Percentiles rank a stretch among this genome's conserved stretches.
Conservation (phyloP, 306 rosid species). For the Lathyrus oleraceus region DNA sequence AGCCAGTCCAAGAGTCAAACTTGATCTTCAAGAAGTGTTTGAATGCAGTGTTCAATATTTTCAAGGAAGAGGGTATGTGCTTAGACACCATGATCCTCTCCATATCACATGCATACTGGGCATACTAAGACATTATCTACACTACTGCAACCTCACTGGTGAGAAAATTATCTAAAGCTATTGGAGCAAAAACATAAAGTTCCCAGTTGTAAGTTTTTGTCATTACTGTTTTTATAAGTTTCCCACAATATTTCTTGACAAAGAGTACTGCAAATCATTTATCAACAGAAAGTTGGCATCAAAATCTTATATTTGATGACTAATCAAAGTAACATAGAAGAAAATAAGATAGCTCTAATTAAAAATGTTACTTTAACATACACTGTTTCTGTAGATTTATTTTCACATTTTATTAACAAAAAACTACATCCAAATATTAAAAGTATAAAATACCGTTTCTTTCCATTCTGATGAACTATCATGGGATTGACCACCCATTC, state of each 20-base stretch:
- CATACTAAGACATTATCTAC: constrained; percentile 17
- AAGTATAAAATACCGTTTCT: constrained; percentile 73
- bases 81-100: constrained; percentile 8
- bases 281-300: constrained; percentile 13
- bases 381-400: constrained; percentile 28
- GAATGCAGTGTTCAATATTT: constrained; percentile 29
- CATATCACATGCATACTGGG: constrained; percentile 9
- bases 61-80: constrained; percentile 23
- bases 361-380: constrained; percentile 12
- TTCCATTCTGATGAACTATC: constrained; percentile 90
- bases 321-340: constrained; percentile 13
- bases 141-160: constrained; percentile 7
- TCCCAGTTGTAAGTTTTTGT: constrained; percentile 5
- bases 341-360: constrained; percentile 25
- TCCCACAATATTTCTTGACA: constrained; percentile 5
- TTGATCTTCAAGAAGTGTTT: constrained; percentile 12
- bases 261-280: constrained; percentile 10
- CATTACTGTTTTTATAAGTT: neutral
- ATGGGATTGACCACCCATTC: constrained; percentile 85
- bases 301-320: constrained; percentile 5
- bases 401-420: neutral
- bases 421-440: constrained; percentile 21
- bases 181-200: neutral
- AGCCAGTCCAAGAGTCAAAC: constrained; percentile 1
- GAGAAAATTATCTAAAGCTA: constrained; percentile 11